Evolutionary conservation across 2,329 filamentous ascomycete species (phyloP), one percentile per base, ranked within the genome.

Genomic region (Tolypocladium capitatum): DNA sequence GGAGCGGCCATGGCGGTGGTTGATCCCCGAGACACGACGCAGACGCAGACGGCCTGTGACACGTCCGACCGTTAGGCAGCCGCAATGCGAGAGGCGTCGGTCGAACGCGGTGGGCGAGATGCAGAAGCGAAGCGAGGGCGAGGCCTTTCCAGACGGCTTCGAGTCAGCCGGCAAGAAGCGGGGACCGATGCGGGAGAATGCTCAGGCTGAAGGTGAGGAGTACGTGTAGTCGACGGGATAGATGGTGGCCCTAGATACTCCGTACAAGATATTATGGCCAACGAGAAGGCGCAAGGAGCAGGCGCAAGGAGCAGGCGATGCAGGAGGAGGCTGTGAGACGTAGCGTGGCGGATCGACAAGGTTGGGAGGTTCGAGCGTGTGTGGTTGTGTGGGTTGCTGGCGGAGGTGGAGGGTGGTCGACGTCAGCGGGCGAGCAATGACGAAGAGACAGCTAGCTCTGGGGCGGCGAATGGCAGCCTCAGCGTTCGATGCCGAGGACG

Each of bases 1-100:
- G 82, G 81, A 58, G 74, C 74, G 65, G 83, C 73, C 84, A 90
- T 90, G 63, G 67, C 76, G 70, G 52, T 51, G 55, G 46, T 38
- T 28, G 45, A 46, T 40, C 9, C 34, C 46, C 45, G 46, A 50
- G 46, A 50, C 45, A 52, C 49, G 47, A 46, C 45, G 49, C 46
- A 34, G 46, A 42, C 46, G 35, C 42, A 35, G 36, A 35, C 36
- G 43, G 34, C 40, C 48, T 46, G 43, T 51, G 47, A 48, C 49
- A 52, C 51, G 51, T 49, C 48, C 49, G 44, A 46, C n/a, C n/a
- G 33, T 40, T 45, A 27, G 16, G 21, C 13, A 24, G 14, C 27
- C 51, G 56, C 40, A n/a, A 32, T 35, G 21, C 28, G n/a, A 32
- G 47, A 32, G 42, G 27, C 42, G 46, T 32, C 21, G 32, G 20